Conservation (phyloP, 441 rosid species). For the Rhodomyrtus psidioides region DNA sequence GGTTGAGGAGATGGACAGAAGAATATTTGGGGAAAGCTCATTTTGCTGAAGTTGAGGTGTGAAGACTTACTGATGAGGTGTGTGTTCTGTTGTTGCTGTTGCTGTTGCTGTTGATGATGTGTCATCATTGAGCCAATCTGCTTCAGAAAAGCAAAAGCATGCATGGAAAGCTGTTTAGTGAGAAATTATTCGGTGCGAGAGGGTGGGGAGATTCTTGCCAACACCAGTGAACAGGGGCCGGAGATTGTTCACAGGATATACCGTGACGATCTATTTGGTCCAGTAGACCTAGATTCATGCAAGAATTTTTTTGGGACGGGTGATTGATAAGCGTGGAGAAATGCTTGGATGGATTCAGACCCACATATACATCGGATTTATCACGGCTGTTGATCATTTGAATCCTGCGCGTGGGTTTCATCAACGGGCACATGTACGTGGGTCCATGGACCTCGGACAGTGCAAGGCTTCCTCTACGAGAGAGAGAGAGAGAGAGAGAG, state of each 20-base stretch:
- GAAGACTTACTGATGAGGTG: no score
- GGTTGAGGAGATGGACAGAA: neutral
- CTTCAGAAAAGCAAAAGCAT: neutral
- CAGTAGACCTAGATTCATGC: fast-evolving
- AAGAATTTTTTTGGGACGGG: neutral
- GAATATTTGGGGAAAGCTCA: neutral
- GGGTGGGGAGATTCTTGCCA: neutral
- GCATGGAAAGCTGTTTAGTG: neutral
- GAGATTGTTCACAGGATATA: no score
- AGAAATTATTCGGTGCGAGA: neutral
- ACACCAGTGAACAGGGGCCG: no score
- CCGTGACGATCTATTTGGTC: neutral
- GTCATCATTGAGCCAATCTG: neutral
- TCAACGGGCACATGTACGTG: neutral
- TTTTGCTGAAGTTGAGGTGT: neutral
- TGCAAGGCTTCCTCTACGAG: neutral
- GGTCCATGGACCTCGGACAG: fast-evolving
- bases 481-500: neutral
- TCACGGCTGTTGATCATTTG: fast-evolving
- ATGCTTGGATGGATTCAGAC: fast-evolving
- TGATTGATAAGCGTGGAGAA: neutral
- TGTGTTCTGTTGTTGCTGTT: neutral
- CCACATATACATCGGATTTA: neutral
- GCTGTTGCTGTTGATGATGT: neutral
- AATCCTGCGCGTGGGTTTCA: fast-evolving